Conservation (phyloP, 2,329 filamentous ascomycete genomes). For the Stachybotrys chlorohalonatus region DNA sequence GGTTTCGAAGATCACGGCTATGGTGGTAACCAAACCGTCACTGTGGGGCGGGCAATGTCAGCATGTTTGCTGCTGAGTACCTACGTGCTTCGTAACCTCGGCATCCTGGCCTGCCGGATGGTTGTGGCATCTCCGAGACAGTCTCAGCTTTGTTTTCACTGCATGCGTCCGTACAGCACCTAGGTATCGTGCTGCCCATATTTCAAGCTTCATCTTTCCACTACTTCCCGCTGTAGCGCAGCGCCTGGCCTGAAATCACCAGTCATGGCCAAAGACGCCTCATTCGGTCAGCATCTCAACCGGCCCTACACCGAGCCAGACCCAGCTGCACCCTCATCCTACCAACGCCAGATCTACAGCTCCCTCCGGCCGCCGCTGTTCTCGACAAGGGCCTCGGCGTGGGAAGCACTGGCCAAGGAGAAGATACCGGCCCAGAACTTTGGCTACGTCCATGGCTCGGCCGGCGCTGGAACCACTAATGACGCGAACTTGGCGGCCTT, state of each 20-base stretch:
- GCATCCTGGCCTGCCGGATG: no score
- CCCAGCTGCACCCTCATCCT: slow-evolving; percentile 9
- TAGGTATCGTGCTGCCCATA: not conserved
- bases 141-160: no score
- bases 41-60: no score
- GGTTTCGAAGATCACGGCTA: no score
- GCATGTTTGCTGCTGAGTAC: no score
- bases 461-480: slow-evolving; percentile 52
- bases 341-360: slow-evolving; percentile 14
- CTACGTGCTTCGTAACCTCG: no score
- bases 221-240: not conserved
- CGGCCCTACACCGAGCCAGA: slow-evolving; percentile 7
- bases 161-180: no score
- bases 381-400: slow-evolving; percentile 11
- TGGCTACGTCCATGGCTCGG: slow-evolving; percentile 54
- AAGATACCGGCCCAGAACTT: slow-evolving; percentile 23
- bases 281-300: not conserved
- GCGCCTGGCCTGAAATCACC: not conserved
- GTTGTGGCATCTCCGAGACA: no score
- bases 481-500: slow-evolving; percentile 51
- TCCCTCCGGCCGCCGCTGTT: slow-evolving; percentile 10
- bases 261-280: not conserved
- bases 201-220: not conserved
- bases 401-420: slow-evolving; percentile 10
- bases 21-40: no score